These are phyloP conservation scores for Lentithecium fluviatile DNA, from an alignment of 495 filamentous ascomycete species.

Conservation along the genomic window DNA sequence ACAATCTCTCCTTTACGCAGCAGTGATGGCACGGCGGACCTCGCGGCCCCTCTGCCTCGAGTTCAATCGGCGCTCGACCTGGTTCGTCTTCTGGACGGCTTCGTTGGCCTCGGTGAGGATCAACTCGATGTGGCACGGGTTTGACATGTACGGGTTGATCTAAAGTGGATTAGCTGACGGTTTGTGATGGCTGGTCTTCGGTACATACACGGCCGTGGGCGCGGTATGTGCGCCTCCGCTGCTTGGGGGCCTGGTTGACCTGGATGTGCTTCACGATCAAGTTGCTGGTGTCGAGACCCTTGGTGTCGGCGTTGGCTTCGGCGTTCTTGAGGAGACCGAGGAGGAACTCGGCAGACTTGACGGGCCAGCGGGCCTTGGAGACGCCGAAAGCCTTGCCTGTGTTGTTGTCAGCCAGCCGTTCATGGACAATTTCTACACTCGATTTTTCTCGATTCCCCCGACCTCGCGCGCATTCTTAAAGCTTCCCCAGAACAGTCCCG, in stretches of 20 bases:
- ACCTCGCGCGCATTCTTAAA: background rate
- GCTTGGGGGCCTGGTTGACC: conserved; percentile 99
- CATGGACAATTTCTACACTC: background rate
- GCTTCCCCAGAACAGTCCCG: background rate
- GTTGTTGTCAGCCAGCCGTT: conserved; percentile 9
- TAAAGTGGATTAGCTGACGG: conserved; percentile 42
- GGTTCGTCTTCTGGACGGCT: conserved; percentile 78
- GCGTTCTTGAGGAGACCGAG: conserved; percentile 97
- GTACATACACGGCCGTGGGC: conserved; percentile 96
- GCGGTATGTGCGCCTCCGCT: conserved; percentile 96
- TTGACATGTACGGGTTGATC: conserved; percentile 99
- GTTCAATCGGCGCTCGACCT: conserved; percentile 64
- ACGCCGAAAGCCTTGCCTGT: conserved; percentile 98
- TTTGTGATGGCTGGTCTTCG: background rate
- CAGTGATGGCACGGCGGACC: conserved; percentile 75
- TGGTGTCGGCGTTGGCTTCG: conserved; percentile 97
- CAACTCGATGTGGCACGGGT: conserved; percentile 99
- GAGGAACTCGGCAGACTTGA: conserved; percentile 97
- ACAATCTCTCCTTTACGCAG: conserved; percentile 56
- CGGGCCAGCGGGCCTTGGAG: conserved; percentile 94
- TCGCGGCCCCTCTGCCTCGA: conserved; percentile 85
- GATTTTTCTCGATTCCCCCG: background rate
- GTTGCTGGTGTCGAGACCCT: conserved; percentile 96
- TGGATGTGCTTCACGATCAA: conserved; percentile 99
- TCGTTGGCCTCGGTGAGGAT: conserved; percentile 97